phyloP scores from a whole-genome alignment of 2,329 filamentous ascomycete genomes.

The Neonectria punicea region DNA sequence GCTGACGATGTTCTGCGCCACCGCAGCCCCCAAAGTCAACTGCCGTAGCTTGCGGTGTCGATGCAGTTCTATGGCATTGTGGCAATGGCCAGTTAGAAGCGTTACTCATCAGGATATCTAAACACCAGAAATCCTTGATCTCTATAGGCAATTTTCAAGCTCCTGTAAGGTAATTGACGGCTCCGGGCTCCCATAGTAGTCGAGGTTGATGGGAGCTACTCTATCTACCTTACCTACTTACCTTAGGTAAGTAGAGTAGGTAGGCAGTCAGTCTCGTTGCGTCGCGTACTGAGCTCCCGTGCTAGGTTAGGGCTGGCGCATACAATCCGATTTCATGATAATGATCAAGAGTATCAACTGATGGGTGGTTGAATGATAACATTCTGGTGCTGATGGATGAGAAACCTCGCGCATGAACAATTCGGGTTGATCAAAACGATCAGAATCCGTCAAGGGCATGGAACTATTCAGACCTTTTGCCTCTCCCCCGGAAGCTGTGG shows the following conservation, averaged over 20 bases:
- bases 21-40: neutral
- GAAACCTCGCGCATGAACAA: neutral
- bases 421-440: neutral
- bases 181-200: neutral
- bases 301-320: neutral
- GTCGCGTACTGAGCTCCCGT: neutral
- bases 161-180: too few relatives aligned
- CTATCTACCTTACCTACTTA: neutral
- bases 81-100: neutral
- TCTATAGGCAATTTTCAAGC: neutral
- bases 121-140: neutral
- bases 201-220: neutral
- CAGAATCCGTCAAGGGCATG: neutral
- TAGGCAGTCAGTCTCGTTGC: neutral
- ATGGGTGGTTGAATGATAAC: neutral
- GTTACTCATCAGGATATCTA: neutral
- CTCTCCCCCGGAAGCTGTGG: neutral
- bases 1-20: neutral
- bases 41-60: neutral
- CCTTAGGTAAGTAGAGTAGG: neutral
- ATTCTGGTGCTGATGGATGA: neutral
- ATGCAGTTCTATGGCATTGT: neutral
- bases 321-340: neutral
- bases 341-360: neutral
- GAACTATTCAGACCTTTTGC: too few relatives aligned